These are phyloP conservation scores for Podospora appendiculata DNA, from an alignment of 495 filamentous ascomycete species.

Conservation along the genomic window DNA sequence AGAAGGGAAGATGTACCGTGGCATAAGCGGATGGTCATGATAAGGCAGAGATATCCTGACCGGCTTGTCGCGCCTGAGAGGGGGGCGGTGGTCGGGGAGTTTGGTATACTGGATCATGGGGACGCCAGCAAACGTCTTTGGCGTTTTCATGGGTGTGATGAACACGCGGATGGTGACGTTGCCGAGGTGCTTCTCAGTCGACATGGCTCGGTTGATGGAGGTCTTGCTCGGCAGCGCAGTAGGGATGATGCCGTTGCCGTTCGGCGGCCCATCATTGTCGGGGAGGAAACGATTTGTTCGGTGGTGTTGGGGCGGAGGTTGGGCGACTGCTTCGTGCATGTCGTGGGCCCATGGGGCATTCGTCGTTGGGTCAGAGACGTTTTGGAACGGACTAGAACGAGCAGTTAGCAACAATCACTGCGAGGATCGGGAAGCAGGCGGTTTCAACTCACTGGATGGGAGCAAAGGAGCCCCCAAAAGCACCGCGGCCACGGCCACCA, in stretches of 20 bases:
- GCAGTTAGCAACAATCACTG: slow-evolving; percentile 23
- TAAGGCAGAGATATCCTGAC: slow-evolving; percentile 88
- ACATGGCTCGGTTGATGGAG: slow-evolving; percentile 52
- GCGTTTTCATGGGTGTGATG: slow-evolving; percentile 63
- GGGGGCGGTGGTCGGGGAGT: slow-evolving; percentile 89
- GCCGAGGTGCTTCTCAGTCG: slow-evolving; percentile 54
- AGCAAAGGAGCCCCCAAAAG: slow-evolving; percentile 45
- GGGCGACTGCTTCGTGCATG: slow-evolving; percentile 76
- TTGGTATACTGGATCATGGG: slow-evolving; percentile 82
- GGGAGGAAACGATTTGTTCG: slow-evolving; percentile 26
- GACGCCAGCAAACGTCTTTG: slow-evolving; percentile 62
- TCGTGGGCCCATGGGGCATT: slow-evolving; percentile 87
- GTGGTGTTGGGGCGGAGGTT: slow-evolving; percentile 26
- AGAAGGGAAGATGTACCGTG: slow-evolving; percentile 86
- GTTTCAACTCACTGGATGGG: slow-evolving; percentile 46
- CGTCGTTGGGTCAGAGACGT: slow-evolving; percentile 46
- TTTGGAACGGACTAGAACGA: slow-evolving; percentile 35
- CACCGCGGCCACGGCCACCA: slow-evolving; percentile 46
- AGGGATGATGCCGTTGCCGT: slow-evolving; percentile 37
- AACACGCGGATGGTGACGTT: slow-evolving; percentile 74
- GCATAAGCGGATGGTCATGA: slow-evolving; percentile 40
- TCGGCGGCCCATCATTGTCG: slow-evolving; percentile 33
- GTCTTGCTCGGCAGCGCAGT: slow-evolving; percentile 33
- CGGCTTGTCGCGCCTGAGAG: slow-evolving; percentile 91
- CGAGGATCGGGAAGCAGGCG: neutral